Evolutionary conservation across 1,139 yeast genomes (phyloP), one percentile per base, ranked within the genome.

Genomic region (Magnusiomyces magnusii): DNA sequence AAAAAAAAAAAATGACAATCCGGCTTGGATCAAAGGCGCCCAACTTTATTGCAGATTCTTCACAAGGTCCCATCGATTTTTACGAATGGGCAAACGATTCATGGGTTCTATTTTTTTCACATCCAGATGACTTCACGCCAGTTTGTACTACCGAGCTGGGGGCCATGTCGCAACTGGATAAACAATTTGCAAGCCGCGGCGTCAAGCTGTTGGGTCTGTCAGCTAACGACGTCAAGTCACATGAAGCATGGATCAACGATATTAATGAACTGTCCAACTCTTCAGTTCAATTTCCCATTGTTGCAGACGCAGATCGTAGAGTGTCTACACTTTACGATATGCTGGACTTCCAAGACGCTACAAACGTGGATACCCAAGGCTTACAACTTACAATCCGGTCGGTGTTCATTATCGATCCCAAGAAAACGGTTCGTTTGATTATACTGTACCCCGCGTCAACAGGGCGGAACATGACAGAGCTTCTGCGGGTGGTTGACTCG

Each of bases 71-170:
- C 63, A 82, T 88, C 68, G 82, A 80, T 67, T 87, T 88, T 80
- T 87, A 88, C 76, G 84, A 86, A 65, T 88, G 77, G 77, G 79
- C 85, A 62, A 91, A 89, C 53, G 83, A 83, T 73, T 75, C 81
- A 61, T 88, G 96, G 95, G 85, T 82, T 59, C 82, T 88, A 60
- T 79, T 88, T 67, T 88, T 88, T 76, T 85, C 92, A 49, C 95
- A 88, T 75, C 95, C 96, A 63, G 95, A 85, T 70, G 95, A 87
- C 71, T 87, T 85, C 78, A 88, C 96, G 55, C 95, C 95, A 58
- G 93, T 88, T 57, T 88, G 96, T 76, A 88, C 95, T 66, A 88
- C 95, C 61, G 96, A 88, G 77, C 80, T 88, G 65, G 95, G 95
- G 63, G 95, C 95, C 13, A 87, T 88, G 68, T 91, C 93, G 68